Evolutionary conservation across 257 asterid species (phyloP).

Genomic region (Nicotiana tabacum): DNA sequence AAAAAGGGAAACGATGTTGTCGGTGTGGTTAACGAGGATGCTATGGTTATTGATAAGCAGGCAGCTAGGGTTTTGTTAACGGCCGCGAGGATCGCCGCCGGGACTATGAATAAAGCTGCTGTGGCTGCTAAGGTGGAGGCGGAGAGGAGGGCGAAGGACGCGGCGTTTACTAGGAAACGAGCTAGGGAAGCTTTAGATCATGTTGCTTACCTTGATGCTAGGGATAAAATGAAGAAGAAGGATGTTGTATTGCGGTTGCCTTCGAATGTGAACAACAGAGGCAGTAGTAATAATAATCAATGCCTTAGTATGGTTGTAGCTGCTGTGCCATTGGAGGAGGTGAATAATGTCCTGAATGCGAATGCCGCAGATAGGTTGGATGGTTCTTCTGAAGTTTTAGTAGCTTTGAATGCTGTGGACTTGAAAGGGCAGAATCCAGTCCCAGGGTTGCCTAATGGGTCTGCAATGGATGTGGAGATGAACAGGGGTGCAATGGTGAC

Average conservation of each 20-base stretch:
- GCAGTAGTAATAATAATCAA: slow-evolving; percentile 15
- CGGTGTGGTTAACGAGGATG: slow-evolving; percentile 23
- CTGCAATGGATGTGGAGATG: slow-evolving; percentile 51
- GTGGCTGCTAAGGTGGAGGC: slow-evolving; percentile 54
- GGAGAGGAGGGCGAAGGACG: slow-evolving; percentile 72
- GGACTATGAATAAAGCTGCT: slow-evolving; percentile 57
- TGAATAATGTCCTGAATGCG: slow-evolving; percentile 5
- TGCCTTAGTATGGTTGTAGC: slow-evolving; percentile 17
- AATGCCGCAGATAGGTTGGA: slow-evolving; percentile 31
- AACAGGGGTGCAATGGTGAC: slow-evolving; percentile 3
- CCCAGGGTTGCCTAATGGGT: slow-evolving; percentile 15
- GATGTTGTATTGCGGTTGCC: slow-evolving; percentile 7
- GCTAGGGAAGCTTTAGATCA: slow-evolving; percentile 74
- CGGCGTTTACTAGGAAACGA: slow-evolving; percentile 62
- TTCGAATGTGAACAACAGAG: slow-evolving; percentile 1
- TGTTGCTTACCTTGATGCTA: slow-evolving; percentile 39
- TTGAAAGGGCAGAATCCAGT: slow-evolving; percentile 21
- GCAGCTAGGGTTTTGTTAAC: slow-evolving; percentile 59
- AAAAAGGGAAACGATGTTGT: slow-evolving; percentile 26
- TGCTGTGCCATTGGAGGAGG: slow-evolving; percentile 17
- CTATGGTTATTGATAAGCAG: slow-evolving; percentile 54
- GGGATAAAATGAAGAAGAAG: slow-evolving; percentile 53
- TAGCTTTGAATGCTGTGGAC: slow-evolving; percentile 48
- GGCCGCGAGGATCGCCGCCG: slow-evolving; percentile 64
- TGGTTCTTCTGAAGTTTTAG: slow-evolving; percentile 35